Base-by-base conservation (phyloP, 169 alveolate species). In the Plasmodium inui region DNA sequence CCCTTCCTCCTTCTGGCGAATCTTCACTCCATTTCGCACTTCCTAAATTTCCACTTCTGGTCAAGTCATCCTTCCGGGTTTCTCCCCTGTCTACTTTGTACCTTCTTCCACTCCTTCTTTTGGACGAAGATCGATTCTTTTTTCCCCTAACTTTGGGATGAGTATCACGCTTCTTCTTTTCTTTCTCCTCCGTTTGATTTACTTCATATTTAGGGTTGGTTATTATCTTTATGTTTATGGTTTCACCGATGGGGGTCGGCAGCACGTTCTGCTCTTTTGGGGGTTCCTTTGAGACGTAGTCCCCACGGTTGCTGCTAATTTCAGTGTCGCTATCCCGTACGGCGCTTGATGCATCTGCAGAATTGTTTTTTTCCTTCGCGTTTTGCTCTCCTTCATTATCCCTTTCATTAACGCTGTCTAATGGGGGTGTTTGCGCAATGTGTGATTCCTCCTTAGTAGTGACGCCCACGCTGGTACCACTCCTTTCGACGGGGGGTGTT, bases 141-240 rank as follows among this genome's bases (percentile, higher is more conserved):
- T 61, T 19, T 34, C 74, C 34, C 22, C 44, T 70, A 70, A 30
- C 1, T 26, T 83, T 83, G 28, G 7, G n/a, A 14, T 39, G 72
- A n/a, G 17, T 41, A 10, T 67, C 6, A 41, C 73, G 70, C 1
- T 70, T 83, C 50, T 83, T 70, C n/a, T 83, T 37, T 37, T 67
- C 32, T 3, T 67, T 22, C n/a, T 9, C 72, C 26, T 34, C 22
- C 53, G 9, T 70, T 34, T 70, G 12, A 39, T 70, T 34, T 67
- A 67, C 74, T 39, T 39, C 44, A 67, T 6, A 32, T 7, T 4
- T 61, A 67, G 93, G 93, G 41, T 85, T 76, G 12, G 79, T 30
- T 85, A 37, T 53, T 28, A 73, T 74, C n/a, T 55, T 85, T 85
- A 85, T 85, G 30, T 85, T 76, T 85, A 85, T 85, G 50, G 30